Base-by-base conservation (phyloP, 1,284 basidiomycete genomes). In the Microbotryomycetes sp. region DNA sequence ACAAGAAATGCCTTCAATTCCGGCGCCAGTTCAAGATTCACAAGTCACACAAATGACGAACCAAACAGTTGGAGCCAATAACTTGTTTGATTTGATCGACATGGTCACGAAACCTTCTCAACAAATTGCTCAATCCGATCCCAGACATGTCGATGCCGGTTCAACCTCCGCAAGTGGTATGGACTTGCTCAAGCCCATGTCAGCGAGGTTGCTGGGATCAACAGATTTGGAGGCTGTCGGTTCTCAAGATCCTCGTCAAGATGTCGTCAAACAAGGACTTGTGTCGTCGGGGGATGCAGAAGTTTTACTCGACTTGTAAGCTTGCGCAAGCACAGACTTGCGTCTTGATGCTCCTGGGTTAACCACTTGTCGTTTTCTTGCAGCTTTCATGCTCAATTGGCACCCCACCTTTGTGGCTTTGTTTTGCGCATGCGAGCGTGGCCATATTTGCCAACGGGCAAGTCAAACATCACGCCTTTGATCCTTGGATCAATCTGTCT, bases 401-500 rank as follows among this genome's bases (percentile, higher is more conserved):
- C 71, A 25, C 71, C 62, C 4, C 70, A 72, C 59, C 60, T 76
- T 6, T 74, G 72, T 49, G 75, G 75, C 32, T 75, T 74, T 63
- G 64, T 64, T 9, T 69, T 76, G 25, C 63, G 70, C 49, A 71
- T 75, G 52, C 59, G 67, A 51, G 60, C 67, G 32, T 76, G 75
- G 62, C 75, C 75, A 3, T 76, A 74, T 60, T 67, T 75, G 16
- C 61, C 70, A 1, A 65, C 68, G 1, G 75, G 75, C 6, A 74
- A 71, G 2, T 58, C 53, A 6, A 60, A 59, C 2, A 75, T 76
- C 42, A 76, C 75, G 14, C 75, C 75, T 4, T 69, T 75, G 54
- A 74, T 76, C 42, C 71, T 76, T 32, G 70, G 68, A 16, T 72
- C 75, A 14, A 58, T 74, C 42, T 76, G 74, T 50, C 65, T 76